phyloP scores from a whole-genome alignment of 805 yeast genomes.

The Wickerhamomyces alni region DNA sequence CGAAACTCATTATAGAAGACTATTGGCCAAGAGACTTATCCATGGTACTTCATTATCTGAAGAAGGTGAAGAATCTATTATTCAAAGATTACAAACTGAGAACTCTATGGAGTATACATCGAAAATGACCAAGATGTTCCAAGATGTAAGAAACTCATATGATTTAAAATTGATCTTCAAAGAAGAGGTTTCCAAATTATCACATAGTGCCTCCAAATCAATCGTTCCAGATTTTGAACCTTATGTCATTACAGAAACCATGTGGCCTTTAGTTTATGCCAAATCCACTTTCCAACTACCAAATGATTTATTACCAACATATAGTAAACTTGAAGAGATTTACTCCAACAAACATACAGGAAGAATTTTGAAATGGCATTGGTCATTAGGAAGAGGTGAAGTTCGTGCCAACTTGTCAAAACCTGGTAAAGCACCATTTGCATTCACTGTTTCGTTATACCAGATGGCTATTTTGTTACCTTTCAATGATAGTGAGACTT shows the following conservation, averaged over 20 bases:
- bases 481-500: constrained; percentile 64
- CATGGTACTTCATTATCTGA: constrained; percentile 81
- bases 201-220: constrained; percentile 25
- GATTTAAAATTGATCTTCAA: constrained; percentile 60
- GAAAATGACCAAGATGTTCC: constrained; percentile 92
- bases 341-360: constrained; percentile 79
- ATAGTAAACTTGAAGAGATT: constrained; percentile 59
- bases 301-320: constrained; percentile 53
- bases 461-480: constrained; percentile 85
- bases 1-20: constrained; percentile 86
- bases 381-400: constrained; percentile 93
- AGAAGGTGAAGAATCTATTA: constrained; percentile 72
- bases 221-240: constrained; percentile 56
- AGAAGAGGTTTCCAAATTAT: constrained; percentile 36
- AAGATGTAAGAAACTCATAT: constrained; percentile 81
- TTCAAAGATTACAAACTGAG: constrained; percentile 80
- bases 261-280: constrained; percentile 67
- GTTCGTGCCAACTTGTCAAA: constrained; percentile 78
- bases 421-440: constrained; percentile 75
- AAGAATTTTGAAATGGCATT: constrained; percentile 88
- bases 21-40: constrained; percentile 83
- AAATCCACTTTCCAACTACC: constrained; percentile 54
- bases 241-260: constrained; percentile 75
- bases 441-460: constrained; percentile 73
- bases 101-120: constrained; percentile 91